These are phyloP conservation scores for Lasiodiplodia theobromae DNA, from an alignment of 2,329 filamentous ascomycete species.

Conservation along the genomic window DNA sequence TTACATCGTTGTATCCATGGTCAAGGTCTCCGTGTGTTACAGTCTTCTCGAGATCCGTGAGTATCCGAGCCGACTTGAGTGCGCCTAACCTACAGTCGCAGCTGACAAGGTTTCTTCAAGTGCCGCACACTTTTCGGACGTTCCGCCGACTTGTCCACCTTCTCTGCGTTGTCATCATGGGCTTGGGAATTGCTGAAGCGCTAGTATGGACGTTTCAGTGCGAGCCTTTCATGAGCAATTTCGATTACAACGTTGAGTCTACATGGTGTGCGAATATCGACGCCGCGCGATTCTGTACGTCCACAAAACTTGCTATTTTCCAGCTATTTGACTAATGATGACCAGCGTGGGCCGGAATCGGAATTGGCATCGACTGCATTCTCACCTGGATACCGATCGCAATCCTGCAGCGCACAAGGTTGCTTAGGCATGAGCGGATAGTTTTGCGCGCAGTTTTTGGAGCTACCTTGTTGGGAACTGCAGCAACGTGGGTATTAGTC, in stretches of 20 bases:
- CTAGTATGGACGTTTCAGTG: conserved; percentile 27
- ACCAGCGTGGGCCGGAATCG: conserved; percentile 26
- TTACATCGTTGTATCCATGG: conserved; percentile 27
- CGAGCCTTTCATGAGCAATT: conserved; percentile 27
- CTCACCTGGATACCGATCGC: conserved; percentile 28
- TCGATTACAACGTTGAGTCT: conserved; percentile 16
- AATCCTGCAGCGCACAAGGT: conserved; percentile 22
- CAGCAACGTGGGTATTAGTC: conserved; percentile 5
- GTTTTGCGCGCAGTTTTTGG: conserved; percentile 20
- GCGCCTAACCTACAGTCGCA: not conserved
- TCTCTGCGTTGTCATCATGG: conserved; percentile 18
- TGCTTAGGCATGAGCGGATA: conserved; percentile 22
- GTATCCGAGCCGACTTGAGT: not conserved
- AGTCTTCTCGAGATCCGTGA: conserved; percentile 28
- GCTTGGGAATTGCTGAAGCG: conserved; percentile 24
- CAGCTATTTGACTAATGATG: not conserved
- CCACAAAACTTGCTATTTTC: too few species aligned
- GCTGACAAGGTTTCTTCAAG: not conserved
- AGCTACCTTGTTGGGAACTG: conserved; percentile 15
- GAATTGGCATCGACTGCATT: conserved; percentile 22
- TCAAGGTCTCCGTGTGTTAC: conserved; percentile 30
- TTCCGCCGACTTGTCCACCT: conserved; percentile 14
- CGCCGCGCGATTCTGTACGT: conserved; percentile 21
- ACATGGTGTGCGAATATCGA: conserved; percentile 26
- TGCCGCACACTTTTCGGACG: conserved; percentile 20